These are phyloP conservation scores for Cytospora piceicola DNA, from an alignment of 2,329 filamentous ascomycete genomes.

Conservation along the genomic window DNA sequence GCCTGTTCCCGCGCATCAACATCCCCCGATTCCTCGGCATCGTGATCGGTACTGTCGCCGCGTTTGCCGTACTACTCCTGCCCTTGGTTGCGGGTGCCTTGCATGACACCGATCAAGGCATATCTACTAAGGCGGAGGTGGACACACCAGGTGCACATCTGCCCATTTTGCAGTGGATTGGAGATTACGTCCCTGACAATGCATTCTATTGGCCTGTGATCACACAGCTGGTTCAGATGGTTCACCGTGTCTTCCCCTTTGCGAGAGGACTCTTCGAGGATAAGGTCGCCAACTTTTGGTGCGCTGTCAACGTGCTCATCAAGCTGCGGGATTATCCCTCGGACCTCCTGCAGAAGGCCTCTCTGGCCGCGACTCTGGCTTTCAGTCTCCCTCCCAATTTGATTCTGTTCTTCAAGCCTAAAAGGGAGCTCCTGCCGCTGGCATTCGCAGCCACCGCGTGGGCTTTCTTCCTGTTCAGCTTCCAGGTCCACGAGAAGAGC, in stretches of 20 bases:
- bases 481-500: slow-evolving; percentile 98
- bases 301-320: slow-evolving; percentile 83
- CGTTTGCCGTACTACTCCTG: slow-evolving; percentile 75
- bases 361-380: slow-evolving; percentile 73
- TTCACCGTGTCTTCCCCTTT: slow-evolving; percentile 96
- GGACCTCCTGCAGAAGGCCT: slow-evolving; percentile 73
- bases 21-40: slow-evolving; percentile 73
- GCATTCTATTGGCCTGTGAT: slow-evolving; percentile 75
- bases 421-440: slow-evolving; percentile 75
- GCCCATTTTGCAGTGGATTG: slow-evolving; percentile 63
- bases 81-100: slow-evolving; percentile 75
- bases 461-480: slow-evolving; percentile 98
- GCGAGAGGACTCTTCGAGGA: slow-evolving; percentile 96
- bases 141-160: slow-evolving; percentile 64
- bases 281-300: slow-evolving; percentile 99
- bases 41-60: slow-evolving; percentile 69
- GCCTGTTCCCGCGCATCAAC: slow-evolving; percentile 74
- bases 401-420: slow-evolving; percentile 78
- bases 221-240: slow-evolving; percentile 78
- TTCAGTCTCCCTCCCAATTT: slow-evolving; percentile 80
- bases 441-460: slow-evolving; percentile 85
- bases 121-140: slow-evolving; percentile 59
- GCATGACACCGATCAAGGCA: slow-evolving; percentile 68
- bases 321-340: slow-evolving; percentile 80
- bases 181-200: slow-evolving; percentile 62